Percentiles rank a stretch among this genome's conserved stretches.
Evolutionary conservation across 2,329 filamentous ascomycete species (phyloP).

Genomic region (Cladosporium sp.): DNA sequence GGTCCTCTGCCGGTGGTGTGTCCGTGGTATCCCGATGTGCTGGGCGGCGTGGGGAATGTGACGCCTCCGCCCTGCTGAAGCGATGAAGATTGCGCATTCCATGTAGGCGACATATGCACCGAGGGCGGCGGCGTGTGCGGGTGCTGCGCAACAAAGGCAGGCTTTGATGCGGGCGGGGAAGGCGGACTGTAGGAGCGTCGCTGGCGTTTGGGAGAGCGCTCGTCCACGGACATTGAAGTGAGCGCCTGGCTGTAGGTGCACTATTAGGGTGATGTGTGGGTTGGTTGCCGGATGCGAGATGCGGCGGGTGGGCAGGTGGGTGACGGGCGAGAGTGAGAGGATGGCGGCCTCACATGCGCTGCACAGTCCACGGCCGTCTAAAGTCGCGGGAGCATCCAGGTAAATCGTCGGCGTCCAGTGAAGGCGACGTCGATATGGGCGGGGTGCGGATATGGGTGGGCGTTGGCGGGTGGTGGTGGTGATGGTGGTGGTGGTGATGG

Average conservation of each 20-base stretch:
- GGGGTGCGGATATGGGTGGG: not conserved
- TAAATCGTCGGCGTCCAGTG: conserved; percentile 11
- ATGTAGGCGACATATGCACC: conserved; percentile 44
- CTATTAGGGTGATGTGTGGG: not conserved
- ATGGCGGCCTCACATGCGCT: conserved; percentile 11
- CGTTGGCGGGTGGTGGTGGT: too few relatives aligned
- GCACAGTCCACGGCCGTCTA: not conserved
- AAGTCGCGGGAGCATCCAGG: conserved; percentile 4
- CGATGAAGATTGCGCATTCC: conserved; percentile 30
- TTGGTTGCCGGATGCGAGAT: not conserved
- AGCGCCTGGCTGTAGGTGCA: not conserved
- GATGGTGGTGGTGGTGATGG: not conserved
- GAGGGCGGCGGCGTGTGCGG: conserved; percentile 47
- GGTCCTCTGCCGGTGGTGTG: conserved; percentile 22
- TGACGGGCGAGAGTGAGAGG: conserved; percentile 1
- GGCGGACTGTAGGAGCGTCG: conserved; percentile 42
- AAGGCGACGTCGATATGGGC: conserved; percentile 12
- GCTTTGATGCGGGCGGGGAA: conserved; percentile 40
- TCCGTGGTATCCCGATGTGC: conserved; percentile 32
- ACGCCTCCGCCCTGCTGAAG: conserved; percentile 18
- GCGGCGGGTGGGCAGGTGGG: conserved; percentile 2
- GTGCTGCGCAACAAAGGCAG: conserved; percentile 28
- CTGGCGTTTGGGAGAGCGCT: conserved; percentile 34
- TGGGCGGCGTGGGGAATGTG: conserved; percentile 39
- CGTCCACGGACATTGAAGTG: conserved; percentile 30